phyloP scores from a whole-genome alignment of 768 basidiomycete genomes.

The Suillus discolor region DNA sequence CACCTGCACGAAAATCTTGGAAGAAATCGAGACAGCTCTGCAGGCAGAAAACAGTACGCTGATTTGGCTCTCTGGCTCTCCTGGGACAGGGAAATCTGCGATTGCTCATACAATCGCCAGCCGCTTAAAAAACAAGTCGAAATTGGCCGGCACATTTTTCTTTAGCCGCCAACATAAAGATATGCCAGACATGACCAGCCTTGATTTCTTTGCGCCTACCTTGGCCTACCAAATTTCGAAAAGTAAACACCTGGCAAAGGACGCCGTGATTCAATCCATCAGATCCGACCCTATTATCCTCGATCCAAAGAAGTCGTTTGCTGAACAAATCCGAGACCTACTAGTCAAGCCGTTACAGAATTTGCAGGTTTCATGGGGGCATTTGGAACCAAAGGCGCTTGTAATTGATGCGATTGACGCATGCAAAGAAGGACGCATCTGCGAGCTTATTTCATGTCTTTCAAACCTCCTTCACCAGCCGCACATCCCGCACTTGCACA shows the following conservation, averaged over 20 bases:
- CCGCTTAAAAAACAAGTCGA: background rate
- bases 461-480: background rate
- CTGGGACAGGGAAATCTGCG: slow-evolving; percentile 3
- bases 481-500: background rate
- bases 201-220: slow-evolving; percentile 2
- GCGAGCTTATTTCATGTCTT: background rate
- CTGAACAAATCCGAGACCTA: background rate
- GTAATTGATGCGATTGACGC: slow-evolving; percentile 1
- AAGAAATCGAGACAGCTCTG: background rate
- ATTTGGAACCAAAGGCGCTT: background rate
- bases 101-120: background rate
- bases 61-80: slow-evolving; percentile 4
- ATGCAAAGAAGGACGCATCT: background rate
- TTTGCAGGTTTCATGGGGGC: background rate
- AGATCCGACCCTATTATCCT: slow-evolving; percentile 2
- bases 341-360: background rate
- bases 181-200: background rate
- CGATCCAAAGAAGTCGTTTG: slow-evolving; percentile 1
- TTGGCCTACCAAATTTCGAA: slow-evolving; percentile 1
- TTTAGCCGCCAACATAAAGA: slow-evolving; percentile 1
- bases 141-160: background rate
- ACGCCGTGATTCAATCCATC: background rate
- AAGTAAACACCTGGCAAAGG: background rate
- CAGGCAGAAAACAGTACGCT: background rate
- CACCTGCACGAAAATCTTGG: background rate